A percentile compares a stretch with the other conserved stretches of the same genome.
Evolutionary conservation across 1,139 yeast species (phyloP).

Genomic region (Sugiyamaella paludigena): DNA sequence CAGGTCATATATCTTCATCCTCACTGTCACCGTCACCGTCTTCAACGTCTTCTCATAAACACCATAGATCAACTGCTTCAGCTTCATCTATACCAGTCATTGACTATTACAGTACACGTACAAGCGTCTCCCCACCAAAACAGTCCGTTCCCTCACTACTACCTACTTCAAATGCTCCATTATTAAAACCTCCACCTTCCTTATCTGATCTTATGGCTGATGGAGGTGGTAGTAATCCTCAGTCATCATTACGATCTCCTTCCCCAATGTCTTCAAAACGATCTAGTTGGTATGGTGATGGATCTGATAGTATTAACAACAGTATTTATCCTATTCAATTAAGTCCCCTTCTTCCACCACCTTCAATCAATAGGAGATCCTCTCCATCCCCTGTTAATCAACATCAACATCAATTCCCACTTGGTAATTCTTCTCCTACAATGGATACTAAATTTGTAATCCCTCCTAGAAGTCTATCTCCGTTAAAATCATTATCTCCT

Average conservation of each 20-base stretch:
- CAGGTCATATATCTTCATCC: neutral
- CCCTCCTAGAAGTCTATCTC: constrained; percentile 17
- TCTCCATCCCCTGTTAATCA: constrained; percentile 2
- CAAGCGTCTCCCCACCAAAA: neutral
- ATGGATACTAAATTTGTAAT: constrained; percentile 9
- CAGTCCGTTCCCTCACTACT: neutral
- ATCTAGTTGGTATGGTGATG: constrained; percentile 20
- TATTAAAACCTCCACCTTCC: constrained; percentile 3
- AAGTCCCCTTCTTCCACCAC: constrained; percentile 11
- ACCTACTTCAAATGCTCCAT: neutral
- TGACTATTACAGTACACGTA: too few species aligned
- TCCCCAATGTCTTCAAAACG: constrained; percentile 15
- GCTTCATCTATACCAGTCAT: constrained; percentile 1
- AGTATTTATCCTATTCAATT: neutral
- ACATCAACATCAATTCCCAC: too few species aligned
- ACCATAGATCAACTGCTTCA: constrained; percentile 1
- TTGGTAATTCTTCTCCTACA: constrained; percentile 9
- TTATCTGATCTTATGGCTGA: constrained; percentile 9
- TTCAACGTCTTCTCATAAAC: neutral
- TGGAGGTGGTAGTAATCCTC: constrained; percentile 3
- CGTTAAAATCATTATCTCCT: constrained; percentile 14
- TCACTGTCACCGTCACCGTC: neutral
- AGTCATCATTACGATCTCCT: constrained; percentile 11
- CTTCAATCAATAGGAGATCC: neutral
- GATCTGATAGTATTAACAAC: neutral